Percentiles rank a stretch among this genome's conserved stretches.
phyloP scores from a whole-genome alignment of 2,329 filamentous ascomycete species.

The Falciphora oryzae region DNA sequence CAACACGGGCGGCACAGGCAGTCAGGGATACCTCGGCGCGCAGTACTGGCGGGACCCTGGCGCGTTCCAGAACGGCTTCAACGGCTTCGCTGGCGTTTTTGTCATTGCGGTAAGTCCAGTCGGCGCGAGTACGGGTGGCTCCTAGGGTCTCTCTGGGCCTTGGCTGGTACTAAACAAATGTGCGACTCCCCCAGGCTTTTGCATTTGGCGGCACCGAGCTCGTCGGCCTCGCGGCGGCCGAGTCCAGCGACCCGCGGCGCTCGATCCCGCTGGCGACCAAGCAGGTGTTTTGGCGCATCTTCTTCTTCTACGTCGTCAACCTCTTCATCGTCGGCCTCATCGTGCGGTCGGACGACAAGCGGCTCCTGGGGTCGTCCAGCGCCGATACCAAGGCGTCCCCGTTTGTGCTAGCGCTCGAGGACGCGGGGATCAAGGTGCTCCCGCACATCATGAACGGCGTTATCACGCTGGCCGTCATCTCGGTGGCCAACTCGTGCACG shows the following conservation, averaged over 20 bases:
- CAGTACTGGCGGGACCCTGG: conserved; percentile 55
- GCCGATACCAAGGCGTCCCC: conserved; percentile 41
- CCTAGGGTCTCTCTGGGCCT: neutral
- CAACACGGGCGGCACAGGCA: conserved; percentile 50
- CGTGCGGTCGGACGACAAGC: conserved; percentile 34
- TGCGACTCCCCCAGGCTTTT: conserved; percentile 32
- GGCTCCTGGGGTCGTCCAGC: conserved; percentile 32
- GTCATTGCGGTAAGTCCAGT: conserved; percentile 31
- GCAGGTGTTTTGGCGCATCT: conserved; percentile 50
- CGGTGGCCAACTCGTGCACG: conserved; percentile 45
- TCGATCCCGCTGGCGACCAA: conserved; percentile 45
- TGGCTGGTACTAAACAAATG: neutral
- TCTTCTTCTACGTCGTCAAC: conserved; percentile 46
- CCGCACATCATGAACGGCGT: conserved; percentile 50
- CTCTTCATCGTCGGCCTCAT: conserved; percentile 47
- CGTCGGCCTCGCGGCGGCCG: conserved; percentile 46
- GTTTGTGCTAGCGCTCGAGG: conserved; percentile 45
- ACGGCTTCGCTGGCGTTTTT: conserved; percentile 45
- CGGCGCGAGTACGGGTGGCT: no score
- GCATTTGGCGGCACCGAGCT: conserved; percentile 47
- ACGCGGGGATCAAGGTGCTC: conserved; percentile 43
- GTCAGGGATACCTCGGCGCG: conserved; percentile 53
- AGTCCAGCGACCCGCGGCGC: conserved; percentile 41
- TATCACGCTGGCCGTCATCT: conserved; percentile 45
- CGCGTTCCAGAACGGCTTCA: conserved; percentile 46